A percentile compares a stretch with the other conserved stretches of the same genome.
Evolutionary conservation across 1,284 basidiomycete genomes (phyloP).

Genomic region (Moesziomyces antarcticus): DNA sequence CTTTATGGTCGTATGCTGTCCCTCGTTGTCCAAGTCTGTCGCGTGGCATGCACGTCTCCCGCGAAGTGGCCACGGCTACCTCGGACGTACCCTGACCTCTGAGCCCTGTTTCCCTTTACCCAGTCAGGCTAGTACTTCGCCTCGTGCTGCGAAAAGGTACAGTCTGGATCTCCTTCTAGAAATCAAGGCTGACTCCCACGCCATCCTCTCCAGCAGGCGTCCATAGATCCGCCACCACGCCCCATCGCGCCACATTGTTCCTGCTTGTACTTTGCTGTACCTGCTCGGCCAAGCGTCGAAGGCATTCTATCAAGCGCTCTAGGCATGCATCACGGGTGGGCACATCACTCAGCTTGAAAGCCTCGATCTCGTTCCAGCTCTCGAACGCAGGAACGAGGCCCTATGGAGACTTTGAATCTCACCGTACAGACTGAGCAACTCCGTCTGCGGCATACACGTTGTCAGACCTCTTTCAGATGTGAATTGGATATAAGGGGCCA

Average conservation of each 20-base stretch:
- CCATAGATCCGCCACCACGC: neutral
- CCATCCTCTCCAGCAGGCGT: neutral
- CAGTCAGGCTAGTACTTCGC: no score
- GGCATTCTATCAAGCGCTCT: no score
- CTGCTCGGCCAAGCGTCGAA: no score
- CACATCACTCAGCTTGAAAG: no score
- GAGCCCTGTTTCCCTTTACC: neutral
- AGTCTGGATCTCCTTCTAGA: no score
- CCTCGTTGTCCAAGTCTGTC: neutral
- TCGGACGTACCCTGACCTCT: neutral
- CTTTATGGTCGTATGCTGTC: neutral
- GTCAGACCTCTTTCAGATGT: neutral
- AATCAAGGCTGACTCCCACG: neutral
- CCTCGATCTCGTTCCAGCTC: no score
- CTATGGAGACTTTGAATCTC: no score
- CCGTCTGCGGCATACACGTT: no score
- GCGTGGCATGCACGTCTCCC: neutral
- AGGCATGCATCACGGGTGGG: no score
- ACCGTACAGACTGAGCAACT: no score
- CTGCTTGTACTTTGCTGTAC: neutral
- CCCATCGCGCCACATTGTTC: neutral
- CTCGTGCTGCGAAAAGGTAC: no score
- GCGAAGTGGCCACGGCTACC: neutral
- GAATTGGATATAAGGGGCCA: neutral
- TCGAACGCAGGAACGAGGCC: no score